A percentile compares a stretch with the other conserved stretches of the same genome.
Evolutionary conservation across 1,284 basidiomycete species (phyloP).

Genomic region (Puccinia horiana): DNA sequence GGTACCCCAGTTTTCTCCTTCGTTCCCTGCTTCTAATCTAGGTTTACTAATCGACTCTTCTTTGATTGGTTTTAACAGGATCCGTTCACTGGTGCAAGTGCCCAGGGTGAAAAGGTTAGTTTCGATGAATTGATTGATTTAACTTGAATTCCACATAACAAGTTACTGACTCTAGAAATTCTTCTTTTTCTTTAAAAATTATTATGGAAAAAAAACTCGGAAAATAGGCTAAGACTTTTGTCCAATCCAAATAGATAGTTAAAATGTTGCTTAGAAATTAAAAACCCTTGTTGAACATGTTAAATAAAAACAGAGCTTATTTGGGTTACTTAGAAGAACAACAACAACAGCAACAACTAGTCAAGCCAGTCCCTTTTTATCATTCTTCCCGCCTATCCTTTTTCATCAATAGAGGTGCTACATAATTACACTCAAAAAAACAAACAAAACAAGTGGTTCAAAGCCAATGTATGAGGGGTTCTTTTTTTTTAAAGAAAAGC

Average conservation of each 20-base stretch:
- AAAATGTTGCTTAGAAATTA: neutral
- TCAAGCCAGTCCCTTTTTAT: too few relatives aligned
- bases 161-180: neutral
- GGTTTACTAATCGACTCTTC: neutral
- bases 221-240: constrained; percentile 42
- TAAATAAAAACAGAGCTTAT: neutral
- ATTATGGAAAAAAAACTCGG: neutral
- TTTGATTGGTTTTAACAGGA: constrained; percentile 14
- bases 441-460: neutral
- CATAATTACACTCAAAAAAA: neutral
- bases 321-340: neutral
- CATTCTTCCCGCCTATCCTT: neutral
- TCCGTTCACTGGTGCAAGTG: constrained; percentile 47
- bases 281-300: neutral
- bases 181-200: neutral
- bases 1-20: constrained; percentile 2
- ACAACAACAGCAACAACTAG: neutral
- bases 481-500: neutral
- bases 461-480: neutral
- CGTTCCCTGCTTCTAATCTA: neutral
- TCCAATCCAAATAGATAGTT: constrained; percentile 34
- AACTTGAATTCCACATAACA: neutral
- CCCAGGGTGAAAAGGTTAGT: constrained; percentile 45
- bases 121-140: neutral
- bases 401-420: neutral